Evolutionary conservation across 208 protist species (phyloP).

Genomic region (Trypanosoma cruzi): DNA sequence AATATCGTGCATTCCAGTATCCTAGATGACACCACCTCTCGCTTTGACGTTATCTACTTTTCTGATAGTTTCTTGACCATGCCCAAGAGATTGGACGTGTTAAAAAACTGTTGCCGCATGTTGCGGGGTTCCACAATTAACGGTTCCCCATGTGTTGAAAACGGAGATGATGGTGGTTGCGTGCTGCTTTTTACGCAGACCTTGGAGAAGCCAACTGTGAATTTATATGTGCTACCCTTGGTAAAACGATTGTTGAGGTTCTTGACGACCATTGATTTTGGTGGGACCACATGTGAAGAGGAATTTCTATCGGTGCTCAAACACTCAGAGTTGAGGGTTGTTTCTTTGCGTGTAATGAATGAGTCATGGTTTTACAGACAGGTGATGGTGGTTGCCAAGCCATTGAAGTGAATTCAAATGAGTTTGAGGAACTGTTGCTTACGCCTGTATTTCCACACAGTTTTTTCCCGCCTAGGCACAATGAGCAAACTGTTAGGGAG

Average conservation of each 20-base stretch:
- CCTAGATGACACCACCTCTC: conserved; percentile 60
- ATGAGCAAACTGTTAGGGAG: too few relatives aligned
- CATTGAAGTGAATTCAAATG: conserved; percentile 25
- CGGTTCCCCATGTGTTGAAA: conserved; percentile 21
- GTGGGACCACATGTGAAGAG: conserved; percentile 78
- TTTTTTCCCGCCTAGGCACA: too few relatives aligned
- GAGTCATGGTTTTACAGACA: conserved; percentile 57
- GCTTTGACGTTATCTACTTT: conserved; percentile 81
- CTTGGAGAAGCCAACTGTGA: conserved; percentile 69
- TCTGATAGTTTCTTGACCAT: conserved; percentile 86
- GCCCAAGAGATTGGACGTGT: conserved; percentile 46
- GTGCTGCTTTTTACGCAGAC: conserved; percentile 85
- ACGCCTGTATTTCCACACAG: background rate
- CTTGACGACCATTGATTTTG: conserved; percentile 85
- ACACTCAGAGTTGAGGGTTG: conserved; percentile 55
- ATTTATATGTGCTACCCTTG: conserved; percentile 48
- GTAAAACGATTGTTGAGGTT: conserved; percentile 59
- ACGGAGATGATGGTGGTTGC: conserved; percentile 24
- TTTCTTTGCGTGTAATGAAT: conserved; percentile 40
- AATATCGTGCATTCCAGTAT: conserved; percentile 61
- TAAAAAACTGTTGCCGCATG: conserved; percentile 68
- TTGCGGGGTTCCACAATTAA: conserved; percentile 49
- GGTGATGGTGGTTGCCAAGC: conserved; percentile 60
- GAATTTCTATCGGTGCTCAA: conserved; percentile 60
- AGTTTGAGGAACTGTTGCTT: background rate